Base-by-base conservation (phyloP, 495 filamentous ascomycete species). In the Mytilinidion resinicola region DNA sequence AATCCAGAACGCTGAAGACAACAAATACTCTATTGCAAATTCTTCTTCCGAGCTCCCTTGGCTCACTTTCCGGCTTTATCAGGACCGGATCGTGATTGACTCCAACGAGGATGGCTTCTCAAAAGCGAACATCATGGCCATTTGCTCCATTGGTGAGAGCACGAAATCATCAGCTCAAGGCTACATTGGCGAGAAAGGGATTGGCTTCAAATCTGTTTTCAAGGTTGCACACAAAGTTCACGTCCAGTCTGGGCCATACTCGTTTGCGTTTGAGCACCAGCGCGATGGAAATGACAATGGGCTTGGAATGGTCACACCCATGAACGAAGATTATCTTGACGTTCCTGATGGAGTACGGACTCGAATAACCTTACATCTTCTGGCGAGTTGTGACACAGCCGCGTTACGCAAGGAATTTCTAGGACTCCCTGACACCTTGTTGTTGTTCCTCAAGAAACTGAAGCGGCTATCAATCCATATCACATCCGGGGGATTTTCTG, bases 161-260 rank as follows among this genome's bases (percentile, higher is more conserved):
- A 69, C 72, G 17, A 80, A 80, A 54, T 61, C 60, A 0, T 62
- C 55, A 4, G 47, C 62, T 8, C 64, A 68, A 51, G 72, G 73
- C 1, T 78, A 78, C 54, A 75, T 78, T 64, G 77, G 78, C 4
- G 74, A 76, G 49, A 80, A 80, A 51, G 76, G 75, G 0, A 77
- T 80, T 30, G 78, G 79, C 0, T 80, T 81, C 66, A 80, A 80
- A 56, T 78, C 77, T 0, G 74, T 80, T 0, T 81, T 81, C 59
- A 78, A 69, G 44, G 74, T 73, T 0, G 74, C 76, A 1, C 70
- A 62, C 59, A 75, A 73, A 46, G 78, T 76, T 0, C 70, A 74
- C 25, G 74, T 81, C 12, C 73, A 76, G 48, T 82, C 77, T 1
- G 71, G 74, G 2, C 12, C 57, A 9, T 79, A 68, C 52, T 78